Base-by-base conservation (phyloP, 2,329 filamentous ascomycete genomes). In the Aspergillus niger region DNA sequence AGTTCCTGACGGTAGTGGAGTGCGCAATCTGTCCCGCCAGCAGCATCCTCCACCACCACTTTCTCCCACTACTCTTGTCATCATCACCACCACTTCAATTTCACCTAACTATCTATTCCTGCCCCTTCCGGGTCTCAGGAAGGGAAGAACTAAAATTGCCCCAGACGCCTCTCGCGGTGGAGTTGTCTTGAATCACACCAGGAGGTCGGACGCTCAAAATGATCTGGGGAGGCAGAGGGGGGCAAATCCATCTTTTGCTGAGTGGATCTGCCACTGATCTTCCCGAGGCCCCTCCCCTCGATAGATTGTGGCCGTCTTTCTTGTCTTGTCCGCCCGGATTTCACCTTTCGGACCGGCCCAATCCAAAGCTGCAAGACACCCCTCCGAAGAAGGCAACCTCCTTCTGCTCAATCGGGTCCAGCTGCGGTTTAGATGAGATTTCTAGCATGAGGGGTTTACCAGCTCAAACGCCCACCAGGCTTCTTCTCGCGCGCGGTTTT, bases 191-290 rank as follows among this genome's bases (percentile, higher is more conserved):
- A 47, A 39, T 47, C 30, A 47, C 24, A 30, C 24, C 28, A 36
- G 61, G 8, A 51, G 20, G 39, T 20, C 5, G 44, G 49, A 30
- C 10, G 49, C 38, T 39, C 52, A 56, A 52, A 44, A 49, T 52
- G 54, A 62, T 62, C 59, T 62, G 53, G 58, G 49, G 43, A 51
- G 43, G 53, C 55, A 30, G n/a, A 44, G 26, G 26, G 41, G 26
- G 24, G 55, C 30, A 54, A 53, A 55, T 52, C 61, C 52, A 50
- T 57, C 57, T 54, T 26, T 41, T 11, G 36, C 54, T 54, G 57
- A 56, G 57, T 43, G 49, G 47, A 56, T 41, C 55, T n/a, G 32
- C 30, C 44, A 55, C 51, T 54, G 58, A 63, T 61, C 61, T 43
- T 55, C 57, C 38, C 49, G 17, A 36, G 48, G 41, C 26, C 32